phyloP scores from a whole-genome alignment of 2,329 filamentous ascomycete species.

The Microthyrium microscopicum region DNA sequence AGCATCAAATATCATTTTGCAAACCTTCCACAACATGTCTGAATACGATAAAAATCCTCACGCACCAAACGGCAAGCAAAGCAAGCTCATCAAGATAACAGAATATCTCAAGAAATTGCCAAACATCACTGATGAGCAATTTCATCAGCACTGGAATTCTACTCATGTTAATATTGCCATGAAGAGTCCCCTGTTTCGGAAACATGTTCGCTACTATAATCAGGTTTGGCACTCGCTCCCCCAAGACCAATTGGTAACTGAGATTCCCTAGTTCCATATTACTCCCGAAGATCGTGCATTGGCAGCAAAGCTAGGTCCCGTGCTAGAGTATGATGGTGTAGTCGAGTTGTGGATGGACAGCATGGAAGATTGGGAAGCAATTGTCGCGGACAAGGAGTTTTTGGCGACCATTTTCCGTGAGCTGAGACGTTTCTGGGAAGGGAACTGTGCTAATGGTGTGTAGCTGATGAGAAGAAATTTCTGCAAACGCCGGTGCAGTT shows the following conservation, averaged over 20 bases:
- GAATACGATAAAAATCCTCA: too few species aligned
- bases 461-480: too few species aligned
- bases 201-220: conserved; percentile 11
- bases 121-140: conserved; percentile 16
- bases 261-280: conserved; percentile 10
- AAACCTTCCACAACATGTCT: too few species aligned
- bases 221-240: conserved; percentile 8
- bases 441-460: too few species aligned
- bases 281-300: conserved; percentile 9
- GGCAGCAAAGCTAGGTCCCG: conserved; percentile 10
- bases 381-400: conserved; percentile 12
- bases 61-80: too few species aligned
- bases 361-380: conserved; percentile 11
- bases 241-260: too few species aligned
- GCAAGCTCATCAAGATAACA: too few species aligned
- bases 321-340: conserved; percentile 12
- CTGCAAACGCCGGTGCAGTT: too few species aligned
- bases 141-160: conserved; percentile 16
- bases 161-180: conserved; percentile 14
- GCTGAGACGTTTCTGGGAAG: too few species aligned
- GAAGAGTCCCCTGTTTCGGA: conserved; percentile 12
- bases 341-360: conserved; percentile 13
- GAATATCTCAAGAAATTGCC: conserved; percentile 16
- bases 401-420: conserved; percentile 9
- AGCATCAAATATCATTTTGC: too few species aligned